These are phyloP conservation scores for Sphaerosporella brunnea DNA, from an alignment of 495 filamentous ascomycete genomes.

Conservation along the genomic window DNA sequence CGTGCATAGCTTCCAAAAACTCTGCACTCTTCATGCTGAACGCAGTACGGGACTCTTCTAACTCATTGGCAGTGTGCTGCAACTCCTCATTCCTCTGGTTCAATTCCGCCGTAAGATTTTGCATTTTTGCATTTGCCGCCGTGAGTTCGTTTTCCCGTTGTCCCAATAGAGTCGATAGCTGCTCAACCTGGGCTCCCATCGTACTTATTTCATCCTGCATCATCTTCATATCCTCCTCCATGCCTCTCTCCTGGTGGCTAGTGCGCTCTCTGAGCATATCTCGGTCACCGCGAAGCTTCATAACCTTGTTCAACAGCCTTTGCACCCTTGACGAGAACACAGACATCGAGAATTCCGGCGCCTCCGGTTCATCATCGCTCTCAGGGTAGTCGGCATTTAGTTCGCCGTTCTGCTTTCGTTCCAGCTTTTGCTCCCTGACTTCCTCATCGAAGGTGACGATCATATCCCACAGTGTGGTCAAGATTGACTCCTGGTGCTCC, in stretches of 20 bases:
- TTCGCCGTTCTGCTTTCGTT: constrained; percentile 28
- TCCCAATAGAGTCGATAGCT: constrained; percentile 12
- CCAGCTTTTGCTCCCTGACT: constrained; percentile 36
- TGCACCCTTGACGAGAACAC: constrained; percentile 61
- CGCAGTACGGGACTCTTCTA: constrained; percentile 6
- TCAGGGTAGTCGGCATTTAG: constrained; percentile 32
- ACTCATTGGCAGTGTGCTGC: background rate
- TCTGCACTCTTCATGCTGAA: constrained; percentile 27
- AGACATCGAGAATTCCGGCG: constrained; percentile 40
- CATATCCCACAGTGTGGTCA: constrained; percentile 57
- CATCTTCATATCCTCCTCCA: constrained; percentile 77
- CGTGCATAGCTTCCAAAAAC: constrained; percentile 31
- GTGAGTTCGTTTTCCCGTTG: constrained; percentile 21
- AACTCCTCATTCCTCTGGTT: constrained; percentile 29
- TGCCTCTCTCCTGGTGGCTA: constrained; percentile 59
- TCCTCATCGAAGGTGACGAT: constrained; percentile 46
- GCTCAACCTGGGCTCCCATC: constrained; percentile 27
- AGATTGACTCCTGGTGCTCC: constrained; percentile 40
- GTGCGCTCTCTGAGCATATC: constrained; percentile 5
- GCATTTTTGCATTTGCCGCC: constrained; percentile 10
- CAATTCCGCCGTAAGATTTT: constrained; percentile 19
- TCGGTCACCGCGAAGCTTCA: constrained; percentile 1
- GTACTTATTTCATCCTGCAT: constrained; percentile 66
- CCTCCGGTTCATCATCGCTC: constrained; percentile 32
- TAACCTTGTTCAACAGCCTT: constrained; percentile 36